phyloP scores from a whole-genome alignment of 2,329 filamentous ascomycete species.

The Sporothrix pallida region DNA sequence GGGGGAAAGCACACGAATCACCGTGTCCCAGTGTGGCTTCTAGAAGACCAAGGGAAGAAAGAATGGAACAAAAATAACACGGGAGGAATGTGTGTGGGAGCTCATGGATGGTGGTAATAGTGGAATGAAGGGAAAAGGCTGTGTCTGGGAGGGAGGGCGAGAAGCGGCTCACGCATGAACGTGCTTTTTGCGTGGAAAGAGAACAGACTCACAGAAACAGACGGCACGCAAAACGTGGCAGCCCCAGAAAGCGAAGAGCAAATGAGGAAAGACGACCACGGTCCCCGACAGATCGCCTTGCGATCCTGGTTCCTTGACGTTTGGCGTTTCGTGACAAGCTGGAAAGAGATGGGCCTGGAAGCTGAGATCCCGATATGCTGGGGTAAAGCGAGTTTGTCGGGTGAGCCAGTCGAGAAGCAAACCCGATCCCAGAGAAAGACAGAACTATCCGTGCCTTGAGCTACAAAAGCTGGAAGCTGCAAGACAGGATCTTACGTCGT shows the following conservation, averaged over 20 bases:
- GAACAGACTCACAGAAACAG: constrained; percentile 19
- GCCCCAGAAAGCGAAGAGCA: not conserved
- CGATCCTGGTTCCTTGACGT: constrained; percentile 38
- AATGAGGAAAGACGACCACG: not conserved
- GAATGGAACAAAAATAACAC: not conserved
- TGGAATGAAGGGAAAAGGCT: not conserved
- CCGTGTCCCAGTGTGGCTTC: constrained; percentile 10
- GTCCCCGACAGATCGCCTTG: constrained; percentile 31
- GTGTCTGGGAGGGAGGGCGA: not conserved
- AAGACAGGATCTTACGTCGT: too few relatives aligned
- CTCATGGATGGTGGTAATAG: too few relatives aligned
- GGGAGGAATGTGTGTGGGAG: not conserved
- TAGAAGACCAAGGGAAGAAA: constrained; percentile 1
- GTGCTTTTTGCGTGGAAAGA: not conserved
- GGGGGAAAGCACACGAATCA: not conserved
- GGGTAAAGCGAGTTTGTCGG: not conserved
- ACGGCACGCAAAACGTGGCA: constrained; percentile 16
- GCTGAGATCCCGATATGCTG: constrained; percentile 10
- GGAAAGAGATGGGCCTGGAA: not conserved
- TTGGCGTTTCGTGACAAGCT: constrained; percentile 38
- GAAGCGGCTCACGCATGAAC: constrained; percentile 20
- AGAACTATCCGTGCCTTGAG: not conserved
- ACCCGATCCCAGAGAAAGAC: not conserved
- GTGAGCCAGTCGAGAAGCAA: not conserved
- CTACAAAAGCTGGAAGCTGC: not conserved